Evolutionary conservation across 2,329 filamentous ascomycete species (phyloP).

Genomic region (Ascochyta clinopodiicola): DNA sequence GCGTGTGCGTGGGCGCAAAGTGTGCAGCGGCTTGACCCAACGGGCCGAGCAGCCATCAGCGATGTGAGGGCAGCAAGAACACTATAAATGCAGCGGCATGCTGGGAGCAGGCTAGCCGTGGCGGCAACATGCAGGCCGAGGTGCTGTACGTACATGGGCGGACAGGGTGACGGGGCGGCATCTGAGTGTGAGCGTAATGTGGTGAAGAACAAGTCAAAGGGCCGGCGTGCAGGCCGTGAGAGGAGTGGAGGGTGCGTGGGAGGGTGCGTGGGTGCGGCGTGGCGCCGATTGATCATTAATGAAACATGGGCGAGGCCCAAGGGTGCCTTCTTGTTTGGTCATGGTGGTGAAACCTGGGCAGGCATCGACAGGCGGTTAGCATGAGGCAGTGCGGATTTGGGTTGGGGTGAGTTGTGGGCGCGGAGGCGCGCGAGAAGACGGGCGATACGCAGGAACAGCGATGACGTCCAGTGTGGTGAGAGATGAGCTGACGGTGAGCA

Average conservation of each 20-base stretch:
- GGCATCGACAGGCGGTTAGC: slow-evolving; percentile 33
- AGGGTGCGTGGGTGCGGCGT: slow-evolving; percentile 2
- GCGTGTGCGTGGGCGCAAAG: slow-evolving; percentile 1
- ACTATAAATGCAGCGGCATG: slow-evolving; percentile 1
- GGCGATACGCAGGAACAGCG: slow-evolving; percentile 34
- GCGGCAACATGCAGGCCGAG: slow-evolving; percentile 9
- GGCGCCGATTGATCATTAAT: slow-evolving; percentile 32
- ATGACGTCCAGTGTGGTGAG: slow-evolving; percentile 7
- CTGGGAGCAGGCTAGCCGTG: slow-evolving; percentile 4
- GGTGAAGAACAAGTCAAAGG: slow-evolving; percentile 13
- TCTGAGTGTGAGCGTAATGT: slow-evolving; percentile 5
- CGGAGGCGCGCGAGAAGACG: slow-evolving; percentile 32
- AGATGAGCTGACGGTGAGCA: not conserved
- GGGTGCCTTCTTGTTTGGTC: slow-evolving; percentile 34
- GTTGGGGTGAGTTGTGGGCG: not conserved
- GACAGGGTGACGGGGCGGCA: slow-evolving; percentile 3
- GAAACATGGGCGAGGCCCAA: slow-evolving; percentile 30
- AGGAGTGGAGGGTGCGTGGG: not conserved
- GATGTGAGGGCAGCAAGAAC: slow-evolving; percentile 7
- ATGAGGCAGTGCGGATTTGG: slow-evolving; percentile 32
- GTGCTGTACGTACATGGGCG: not conserved
- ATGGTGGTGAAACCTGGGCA: slow-evolving; percentile 25
- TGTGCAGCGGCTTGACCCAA: slow-evolving; percentile 14
- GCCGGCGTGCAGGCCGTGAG: slow-evolving; percentile 6
- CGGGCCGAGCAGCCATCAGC: slow-evolving; percentile 30